Evolutionary conservation across 176 grass and related monocot species (phyloP), one percentile per base, ranked within the genome.

Genomic region (Oryza longistaminata): DNA sequence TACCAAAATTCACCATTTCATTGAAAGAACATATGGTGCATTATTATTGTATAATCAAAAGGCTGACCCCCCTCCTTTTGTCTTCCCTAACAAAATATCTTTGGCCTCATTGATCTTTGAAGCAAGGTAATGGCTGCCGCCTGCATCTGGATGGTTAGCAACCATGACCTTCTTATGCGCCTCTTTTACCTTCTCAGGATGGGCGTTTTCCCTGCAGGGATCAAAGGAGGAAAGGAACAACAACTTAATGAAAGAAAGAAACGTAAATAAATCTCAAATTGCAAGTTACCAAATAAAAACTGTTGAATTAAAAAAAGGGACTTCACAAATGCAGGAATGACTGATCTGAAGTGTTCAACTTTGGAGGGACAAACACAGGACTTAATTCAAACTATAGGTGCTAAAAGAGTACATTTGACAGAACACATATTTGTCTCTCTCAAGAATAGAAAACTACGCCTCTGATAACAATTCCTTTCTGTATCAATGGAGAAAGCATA

Each of bases 91-190:
- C 49, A 97, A 7, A 14, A 91, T 43, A 76, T 97, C 94, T 72
- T 97, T 93, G 3, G 94, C 91, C 80, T 97, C 94, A 3, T 93
- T 97, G n/a, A 93, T 93, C 77, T 97, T 97, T 13, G 94, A 97
- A 77, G 94, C 94, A 79, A 97, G 88, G 83, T 97, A 97, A 89
- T 97, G 79, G 68, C 94, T 97, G 42, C 94, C 94, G 45, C 94
- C 94, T 0, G 91, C 91, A 82, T 97, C 94, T 6, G 91, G 91
- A 91, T 93, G 91, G 69, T 97, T 97, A 2, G 91, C 91, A 16
- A 97, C 89, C 94, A 97, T 92, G 21, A 97, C 91, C 85, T 90
- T 93, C 71, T 85, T 97, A 70, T 93, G 89, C 0, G 91, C 89
- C 80, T 93, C 94, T 90, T 97, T 97, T 11, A 97, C 85, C 87